Percentiles rank a stretch among this genome's conserved stretches.
These are phyloP conservation scores for Podospora comata DNA, from an alignment of 495 filamentous ascomycete genomes.

Conservation along the genomic window DNA sequence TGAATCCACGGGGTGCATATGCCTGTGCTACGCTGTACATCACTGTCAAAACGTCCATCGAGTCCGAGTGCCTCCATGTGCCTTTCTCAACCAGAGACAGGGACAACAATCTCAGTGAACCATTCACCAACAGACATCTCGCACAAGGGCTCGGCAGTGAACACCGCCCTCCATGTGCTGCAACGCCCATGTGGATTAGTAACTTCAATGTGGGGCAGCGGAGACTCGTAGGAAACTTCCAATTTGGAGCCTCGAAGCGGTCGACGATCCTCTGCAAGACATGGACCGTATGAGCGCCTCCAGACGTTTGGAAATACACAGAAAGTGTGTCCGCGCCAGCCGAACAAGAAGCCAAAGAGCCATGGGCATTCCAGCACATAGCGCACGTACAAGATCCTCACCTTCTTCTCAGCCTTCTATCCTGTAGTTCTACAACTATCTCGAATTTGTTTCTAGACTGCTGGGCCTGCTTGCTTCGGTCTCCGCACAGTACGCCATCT, in stretches of 20 bases:
- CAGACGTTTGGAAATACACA: not conserved
- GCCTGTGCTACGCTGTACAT: not conserved
- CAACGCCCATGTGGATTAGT: not conserved
- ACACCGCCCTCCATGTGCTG: not conserved
- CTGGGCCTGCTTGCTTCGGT: not conserved
- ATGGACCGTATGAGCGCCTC: not conserved
- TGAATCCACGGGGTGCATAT: not conserved
- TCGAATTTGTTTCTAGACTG: not conserved
- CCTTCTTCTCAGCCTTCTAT: not conserved
- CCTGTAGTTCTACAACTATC: not conserved
- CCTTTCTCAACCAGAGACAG: not conserved
- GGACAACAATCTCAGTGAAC: not conserved
- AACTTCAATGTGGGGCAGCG: constrained; percentile 1
- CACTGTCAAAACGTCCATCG: not conserved
- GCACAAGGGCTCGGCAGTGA: not conserved
- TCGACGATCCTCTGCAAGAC: constrained; percentile 6
- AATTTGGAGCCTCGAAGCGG: not conserved
- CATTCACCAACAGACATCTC: not conserved
- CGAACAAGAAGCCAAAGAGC: not conserved
- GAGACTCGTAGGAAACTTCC: not conserved
- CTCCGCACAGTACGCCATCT: not conserved
- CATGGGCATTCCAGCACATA: not conserved
- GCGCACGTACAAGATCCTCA: not conserved
- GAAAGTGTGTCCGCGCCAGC: not conserved
- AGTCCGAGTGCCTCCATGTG: not conserved